phyloP scores from a whole-genome alignment of 805 yeast species.

The Zygosaccharomyces bailii region DNA sequence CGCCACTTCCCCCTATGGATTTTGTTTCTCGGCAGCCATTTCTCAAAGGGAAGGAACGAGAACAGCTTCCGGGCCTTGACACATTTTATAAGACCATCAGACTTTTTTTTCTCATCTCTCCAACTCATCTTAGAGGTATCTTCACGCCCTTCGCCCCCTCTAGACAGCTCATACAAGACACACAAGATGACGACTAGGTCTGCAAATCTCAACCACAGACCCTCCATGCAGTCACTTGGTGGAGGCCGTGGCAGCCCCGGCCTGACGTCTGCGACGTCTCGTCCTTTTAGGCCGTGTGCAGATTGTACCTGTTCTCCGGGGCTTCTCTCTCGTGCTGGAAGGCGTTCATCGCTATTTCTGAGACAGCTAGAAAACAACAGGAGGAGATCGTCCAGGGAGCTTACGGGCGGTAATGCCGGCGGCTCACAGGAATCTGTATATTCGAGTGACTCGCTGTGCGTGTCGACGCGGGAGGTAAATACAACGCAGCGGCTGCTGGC shows the following conservation, averaged over 20 bases:
- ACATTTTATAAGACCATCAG: neutral
- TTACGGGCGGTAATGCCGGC: conserved; percentile 9
- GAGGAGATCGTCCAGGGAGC: conserved; percentile 28
- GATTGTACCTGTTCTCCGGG: conserved; percentile 88
- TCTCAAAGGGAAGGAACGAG: neutral
- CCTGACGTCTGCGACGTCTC: conserved; percentile 12
- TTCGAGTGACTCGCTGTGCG: conserved; percentile 40
- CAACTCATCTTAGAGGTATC: neutral
- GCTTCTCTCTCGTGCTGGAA: conserved; percentile 60
- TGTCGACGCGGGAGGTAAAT: conserved; percentile 44
- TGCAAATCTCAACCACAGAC: conserved; percentile 13
- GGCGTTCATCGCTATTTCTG: conserved; percentile 51
- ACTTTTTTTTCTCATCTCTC: neutral
- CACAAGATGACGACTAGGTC: conserved; percentile 7
- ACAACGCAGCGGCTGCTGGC: conserved; percentile 56
- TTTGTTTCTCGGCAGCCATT: neutral
- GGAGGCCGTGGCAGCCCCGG: conserved; percentile 9
- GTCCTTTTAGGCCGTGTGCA: conserved; percentile 52
- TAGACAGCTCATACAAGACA: neutral
- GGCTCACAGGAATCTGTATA: conserved; percentile 36
- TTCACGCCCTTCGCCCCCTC: neutral
- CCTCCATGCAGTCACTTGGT: conserved; percentile 13
- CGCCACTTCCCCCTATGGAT: neutral
- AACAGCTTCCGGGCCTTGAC: neutral
- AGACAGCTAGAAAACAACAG: conserved; percentile 33